Percentiles rank a stretch among this genome's conserved stretches.
These are phyloP conservation scores for Diaporthe sp. DNA, from an alignment of 2,329 filamentous ascomycete species.

Conservation along the genomic window DNA sequence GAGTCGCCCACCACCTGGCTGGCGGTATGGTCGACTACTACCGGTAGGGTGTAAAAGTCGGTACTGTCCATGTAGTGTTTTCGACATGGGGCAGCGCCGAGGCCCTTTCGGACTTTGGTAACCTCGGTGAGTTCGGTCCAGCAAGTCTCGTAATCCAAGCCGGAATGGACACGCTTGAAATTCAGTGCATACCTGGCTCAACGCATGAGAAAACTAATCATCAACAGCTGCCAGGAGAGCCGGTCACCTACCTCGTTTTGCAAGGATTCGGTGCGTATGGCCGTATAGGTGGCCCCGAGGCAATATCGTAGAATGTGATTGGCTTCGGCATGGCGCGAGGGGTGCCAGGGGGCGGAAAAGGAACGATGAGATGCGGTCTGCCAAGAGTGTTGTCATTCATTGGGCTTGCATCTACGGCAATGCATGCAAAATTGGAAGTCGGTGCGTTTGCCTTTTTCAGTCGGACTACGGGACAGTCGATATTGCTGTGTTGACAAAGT, in stretches of 20 bases:
- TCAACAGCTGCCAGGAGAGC: conserved; percentile 3
- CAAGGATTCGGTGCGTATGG: conserved; percentile 51
- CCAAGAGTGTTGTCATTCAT: background rate
- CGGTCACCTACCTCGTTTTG: conserved; percentile 46
- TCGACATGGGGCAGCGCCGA: conserved; percentile 64
- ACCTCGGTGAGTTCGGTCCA: conserved; percentile 70
- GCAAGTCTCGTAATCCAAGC: conserved; percentile 50
- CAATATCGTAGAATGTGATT: conserved; percentile 59
- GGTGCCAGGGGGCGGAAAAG: background rate
- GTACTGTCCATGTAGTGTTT: conserved; percentile 66
- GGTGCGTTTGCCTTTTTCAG: background rate
- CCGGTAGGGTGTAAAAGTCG: conserved; percentile 50
- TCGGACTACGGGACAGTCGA: too few species aligned
- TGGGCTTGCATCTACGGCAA: background rate
- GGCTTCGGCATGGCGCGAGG: conserved; percentile 40
- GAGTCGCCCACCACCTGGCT: conserved; percentile 68
- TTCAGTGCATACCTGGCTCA: conserved; percentile 54
- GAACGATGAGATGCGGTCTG: background rate
- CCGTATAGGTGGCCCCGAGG: conserved; percentile 49
- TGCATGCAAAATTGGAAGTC: background rate
- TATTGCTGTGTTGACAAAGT: background rate
- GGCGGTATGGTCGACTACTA: conserved; percentile 15
- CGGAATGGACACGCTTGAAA: conserved; percentile 51
- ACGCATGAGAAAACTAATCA: too few species aligned
- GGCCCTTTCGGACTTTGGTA: conserved; percentile 58